phyloP scores from a whole-genome alignment of 176 grass and related monocot species.

The Avena atlantica region DNA sequence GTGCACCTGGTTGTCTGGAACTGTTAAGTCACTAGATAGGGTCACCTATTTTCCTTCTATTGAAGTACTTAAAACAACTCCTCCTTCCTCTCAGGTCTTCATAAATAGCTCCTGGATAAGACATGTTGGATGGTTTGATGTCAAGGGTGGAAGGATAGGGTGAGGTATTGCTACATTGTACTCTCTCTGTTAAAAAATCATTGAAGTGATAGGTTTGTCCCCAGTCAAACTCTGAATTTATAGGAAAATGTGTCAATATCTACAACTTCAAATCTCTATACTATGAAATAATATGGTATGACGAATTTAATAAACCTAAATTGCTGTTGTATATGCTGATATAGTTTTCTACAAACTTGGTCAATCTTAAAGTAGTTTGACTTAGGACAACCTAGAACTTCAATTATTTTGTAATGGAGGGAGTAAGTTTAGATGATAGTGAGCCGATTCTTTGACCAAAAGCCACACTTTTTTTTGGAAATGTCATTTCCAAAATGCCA shows the following conservation, averaged over 20 bases:
- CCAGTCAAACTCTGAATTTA: too few relatives aligned
- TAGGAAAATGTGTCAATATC: too few relatives aligned
- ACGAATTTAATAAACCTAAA: too few relatives aligned
- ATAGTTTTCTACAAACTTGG: too few relatives aligned
- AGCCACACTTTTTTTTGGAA: conserved; percentile 33
- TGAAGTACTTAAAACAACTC: conserved; percentile 28
- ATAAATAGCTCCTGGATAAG: conserved; percentile 43
- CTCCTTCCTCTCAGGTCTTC: conserved; percentile 34
- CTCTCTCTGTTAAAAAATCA: too few relatives aligned
- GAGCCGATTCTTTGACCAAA: conserved; percentile 20
- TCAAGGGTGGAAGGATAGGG: conserved; percentile 31
- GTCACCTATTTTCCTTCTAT: background rate
- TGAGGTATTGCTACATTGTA: conserved; percentile 48
- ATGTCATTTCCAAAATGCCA: conserved; percentile 36
- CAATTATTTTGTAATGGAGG: too few relatives aligned
- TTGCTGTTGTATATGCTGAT: too few relatives aligned
- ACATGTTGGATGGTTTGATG: conserved; percentile 35
- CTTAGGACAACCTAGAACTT: too few relatives aligned
- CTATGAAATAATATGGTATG: too few relatives aligned
- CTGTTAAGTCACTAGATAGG: conserved; percentile 4
- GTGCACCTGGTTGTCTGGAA: background rate
- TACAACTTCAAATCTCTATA: too few relatives aligned
- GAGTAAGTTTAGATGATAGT: conserved; percentile 18
- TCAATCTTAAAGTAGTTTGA: too few relatives aligned
- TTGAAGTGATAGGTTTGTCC: too few relatives aligned